phyloP scores from a whole-genome alignment of 2,329 filamentous ascomycete species.

The Stagonosporopsis tanaceti region DNA sequence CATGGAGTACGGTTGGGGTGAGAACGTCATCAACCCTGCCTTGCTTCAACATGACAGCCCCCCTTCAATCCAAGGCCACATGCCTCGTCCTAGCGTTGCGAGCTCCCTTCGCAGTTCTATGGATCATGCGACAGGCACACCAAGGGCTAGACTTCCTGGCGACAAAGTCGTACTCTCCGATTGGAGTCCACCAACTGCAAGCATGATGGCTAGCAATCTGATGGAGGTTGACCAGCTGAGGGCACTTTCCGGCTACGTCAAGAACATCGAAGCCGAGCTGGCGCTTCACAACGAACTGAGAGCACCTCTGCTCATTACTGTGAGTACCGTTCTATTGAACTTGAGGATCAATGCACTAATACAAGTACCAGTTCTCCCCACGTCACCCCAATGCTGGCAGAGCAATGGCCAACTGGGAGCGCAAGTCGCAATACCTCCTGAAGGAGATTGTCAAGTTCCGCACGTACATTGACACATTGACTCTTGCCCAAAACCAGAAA shows the following conservation, averaged over 20 bases:
- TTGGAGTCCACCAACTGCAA: constrained; percentile 89
- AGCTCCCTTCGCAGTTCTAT: constrained; percentile 68
- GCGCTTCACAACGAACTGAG: constrained; percentile 88
- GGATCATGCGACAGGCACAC: constrained; percentile 63
- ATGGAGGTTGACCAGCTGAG: constrained; percentile 82
- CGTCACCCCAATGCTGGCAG: constrained; percentile 80
- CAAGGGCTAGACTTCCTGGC: constrained; percentile 76
- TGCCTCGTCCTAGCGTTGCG: constrained; percentile 63
- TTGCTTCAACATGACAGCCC: constrained; percentile 53
- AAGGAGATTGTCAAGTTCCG: constrained; percentile 96
- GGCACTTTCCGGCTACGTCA: constrained; percentile 79
- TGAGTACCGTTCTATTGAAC: constrained; percentile 48
- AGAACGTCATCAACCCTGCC: constrained; percentile 72
- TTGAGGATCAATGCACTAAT: constrained; percentile 20
- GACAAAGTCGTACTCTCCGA: constrained; percentile 85
- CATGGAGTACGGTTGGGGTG: constrained; percentile 97
- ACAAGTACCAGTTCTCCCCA: constrained; percentile 72
- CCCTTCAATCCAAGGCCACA: constrained; percentile 43
- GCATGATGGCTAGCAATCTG: constrained; percentile 82
- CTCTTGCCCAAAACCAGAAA: constrained; percentile 73
- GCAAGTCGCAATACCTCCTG: constrained; percentile 89
- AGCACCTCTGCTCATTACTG: constrained; percentile 83
- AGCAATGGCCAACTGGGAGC: constrained; percentile 96
- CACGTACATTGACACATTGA: constrained; percentile 89
- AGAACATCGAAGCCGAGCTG: constrained; percentile 84